Conservation (phyloP, 2,329 filamentous ascomycete genomes). For the Talaromyces sp. region DNA sequence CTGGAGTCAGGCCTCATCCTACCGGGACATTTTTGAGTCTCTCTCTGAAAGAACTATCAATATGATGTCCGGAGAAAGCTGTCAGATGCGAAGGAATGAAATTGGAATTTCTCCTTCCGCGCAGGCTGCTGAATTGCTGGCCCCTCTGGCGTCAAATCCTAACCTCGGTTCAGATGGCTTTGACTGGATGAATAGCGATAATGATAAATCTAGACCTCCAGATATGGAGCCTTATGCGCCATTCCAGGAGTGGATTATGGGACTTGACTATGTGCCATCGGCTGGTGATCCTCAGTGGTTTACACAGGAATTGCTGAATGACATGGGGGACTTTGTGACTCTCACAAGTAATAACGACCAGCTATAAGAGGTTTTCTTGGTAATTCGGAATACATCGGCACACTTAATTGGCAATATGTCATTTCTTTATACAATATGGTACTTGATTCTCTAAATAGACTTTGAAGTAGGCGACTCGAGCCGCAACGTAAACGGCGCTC, state of each 20-base stretch:
- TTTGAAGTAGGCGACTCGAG: too few relatives aligned
- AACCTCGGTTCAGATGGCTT: background rate
- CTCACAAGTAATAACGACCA: background rate
- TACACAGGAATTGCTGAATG: constrained; percentile 1
- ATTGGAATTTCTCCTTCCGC: background rate
- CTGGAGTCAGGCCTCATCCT: constrained; percentile 33
- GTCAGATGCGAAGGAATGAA: background rate
- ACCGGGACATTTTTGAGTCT: constrained; percentile 38
- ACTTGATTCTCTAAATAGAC: too few relatives aligned
- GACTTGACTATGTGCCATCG: background rate
- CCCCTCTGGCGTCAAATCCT: background rate
- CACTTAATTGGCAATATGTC: too few relatives aligned
- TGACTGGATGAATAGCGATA: background rate
- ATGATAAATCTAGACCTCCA: background rate
- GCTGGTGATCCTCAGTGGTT: constrained; percentile 1
- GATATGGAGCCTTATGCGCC: background rate
- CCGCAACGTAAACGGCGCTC: too few relatives aligned
- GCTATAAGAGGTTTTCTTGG: too few relatives aligned
- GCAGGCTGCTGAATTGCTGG: background rate
- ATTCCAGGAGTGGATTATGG: constrained; percentile 7
- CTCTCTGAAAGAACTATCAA: constrained; percentile 18
- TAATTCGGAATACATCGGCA: too few relatives aligned
- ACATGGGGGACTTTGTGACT: background rate
- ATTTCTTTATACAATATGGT: too few relatives aligned
- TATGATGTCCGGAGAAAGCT: constrained; percentile 3